Percentiles rank a stretch among this genome's conserved stretches.
Conservation (phyloP, 2,329 filamentous ascomycete species). For the Sporothrix globosa region DNA sequence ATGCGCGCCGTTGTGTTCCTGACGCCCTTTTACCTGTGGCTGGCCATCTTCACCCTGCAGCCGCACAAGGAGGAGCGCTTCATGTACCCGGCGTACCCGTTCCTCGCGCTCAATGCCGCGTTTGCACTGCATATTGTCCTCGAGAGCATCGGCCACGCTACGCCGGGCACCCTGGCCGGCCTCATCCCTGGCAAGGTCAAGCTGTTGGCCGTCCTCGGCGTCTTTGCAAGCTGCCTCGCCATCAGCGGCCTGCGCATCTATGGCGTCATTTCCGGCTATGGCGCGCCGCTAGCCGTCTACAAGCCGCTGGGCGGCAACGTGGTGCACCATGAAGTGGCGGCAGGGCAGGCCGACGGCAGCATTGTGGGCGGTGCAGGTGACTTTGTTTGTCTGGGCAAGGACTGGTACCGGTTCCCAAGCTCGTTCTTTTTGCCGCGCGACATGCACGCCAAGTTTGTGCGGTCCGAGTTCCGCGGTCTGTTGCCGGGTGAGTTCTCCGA, state of each 20-base stretch:
- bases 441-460: slow-evolving; percentile 85
- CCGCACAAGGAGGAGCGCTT: slow-evolving; percentile 98
- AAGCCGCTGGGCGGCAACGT: slow-evolving; percentile 63
- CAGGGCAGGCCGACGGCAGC: slow-evolving; percentile 41
- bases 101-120: slow-evolving; percentile 84
- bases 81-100: slow-evolving; percentile 96
- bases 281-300: slow-evolving; percentile 75
- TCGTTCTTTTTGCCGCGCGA: slow-evolving; percentile 86
- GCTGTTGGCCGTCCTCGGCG: slow-evolving; percentile 59
- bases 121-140: slow-evolving; percentile 81
- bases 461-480: slow-evolving; percentile 85
- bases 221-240: slow-evolving; percentile 29
- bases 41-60: slow-evolving; percentile 86
- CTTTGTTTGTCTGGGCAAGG: slow-evolving; percentile 86
- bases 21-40: slow-evolving; percentile 90
- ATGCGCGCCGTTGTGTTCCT: slow-evolving; percentile 78
- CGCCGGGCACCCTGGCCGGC: slow-evolving; percentile 67
- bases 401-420: slow-evolving; percentile 97
- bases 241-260: slow-evolving; percentile 72
- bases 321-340: background rate
- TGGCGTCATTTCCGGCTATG: slow-evolving; percentile 80
- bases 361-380: slow-evolving; percentile 63
- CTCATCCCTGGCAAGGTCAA: slow-evolving; percentile 78
- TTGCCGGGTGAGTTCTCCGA: slow-evolving; percentile 89
- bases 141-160: slow-evolving; percentile 70